Evolutionary conservation across 2,329 filamentous ascomycete species (phyloP), one percentile per base, ranked within the genome.

Genomic region (Delphinella strobiligena): DNA sequence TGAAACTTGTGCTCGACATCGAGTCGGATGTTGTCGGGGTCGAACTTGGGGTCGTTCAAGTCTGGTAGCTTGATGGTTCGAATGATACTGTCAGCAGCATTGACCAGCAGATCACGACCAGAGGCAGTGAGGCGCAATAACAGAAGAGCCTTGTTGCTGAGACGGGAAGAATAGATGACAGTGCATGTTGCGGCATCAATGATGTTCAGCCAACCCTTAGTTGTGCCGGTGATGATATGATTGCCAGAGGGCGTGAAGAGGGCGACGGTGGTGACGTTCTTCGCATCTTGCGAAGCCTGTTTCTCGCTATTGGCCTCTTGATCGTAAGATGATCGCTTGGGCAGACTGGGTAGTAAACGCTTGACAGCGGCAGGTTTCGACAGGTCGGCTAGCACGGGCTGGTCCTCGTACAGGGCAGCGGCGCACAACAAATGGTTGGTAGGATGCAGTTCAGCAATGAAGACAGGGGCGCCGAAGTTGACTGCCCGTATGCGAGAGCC

Each of bases 1-100:
- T 96, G 88, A 53, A 96, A 98, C 56, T 95, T 96, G 65, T 98
- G 91, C 61, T 98, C 89, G 10, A 95, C 76, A 31, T 91, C 84
- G 31, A 98, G 69, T 52, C 89, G 81, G 52, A 98, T 81, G 19
- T 82, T 89, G 51, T 93, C 82, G 15, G 82, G 75, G 49, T 93
- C 83, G 32, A 93, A 71, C 51, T 82, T 74, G 11, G 63, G 61
- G 24, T 62, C 58, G 22, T 55, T 56, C 15, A 80, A 71, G 52
- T 95, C 84, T 1, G 93, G 91, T 49, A 98, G 72, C 46, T 86
- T 77, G 49, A 98, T 81, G 1, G 91, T 95, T 45, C 93, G 78
- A 54, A 98, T 93, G 45, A 96, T 89, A 39, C 91, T 80, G 61
- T 98, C 91, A 50, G 87, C 87, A 36, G 86, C 85, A 60, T 98